phyloP scores from a whole-genome alignment of 352 stramenopile species.

The Thraustochytrium sp. region DNA sequence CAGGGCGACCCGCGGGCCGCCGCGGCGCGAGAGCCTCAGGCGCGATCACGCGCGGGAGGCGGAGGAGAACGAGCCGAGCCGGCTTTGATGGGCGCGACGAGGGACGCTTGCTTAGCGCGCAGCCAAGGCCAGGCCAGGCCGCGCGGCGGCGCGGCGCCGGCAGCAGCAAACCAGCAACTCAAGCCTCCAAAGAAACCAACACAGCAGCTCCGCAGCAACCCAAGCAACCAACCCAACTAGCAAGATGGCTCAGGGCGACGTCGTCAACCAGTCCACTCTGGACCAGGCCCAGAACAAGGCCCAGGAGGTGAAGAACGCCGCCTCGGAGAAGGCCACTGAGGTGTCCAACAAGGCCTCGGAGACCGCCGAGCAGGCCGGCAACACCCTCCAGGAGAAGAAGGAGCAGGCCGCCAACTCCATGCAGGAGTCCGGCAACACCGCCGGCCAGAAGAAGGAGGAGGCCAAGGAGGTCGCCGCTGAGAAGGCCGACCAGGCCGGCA shows the following conservation, averaged over 20 bases:
- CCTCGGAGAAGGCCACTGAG: slow-evolving; percentile 11
- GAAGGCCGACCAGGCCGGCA: not conserved
- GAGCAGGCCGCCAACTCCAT: not conserved
- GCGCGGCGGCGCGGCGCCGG: not conserved
- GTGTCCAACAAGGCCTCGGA: not conserved
- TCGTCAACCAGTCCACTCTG: not conserved
- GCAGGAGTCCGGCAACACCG: not conserved
- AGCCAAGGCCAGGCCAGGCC: too few species aligned
- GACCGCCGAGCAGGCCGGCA: not conserved
- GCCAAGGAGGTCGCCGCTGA: not conserved
- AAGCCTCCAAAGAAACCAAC: not conserved
- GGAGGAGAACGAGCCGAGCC: too few species aligned
- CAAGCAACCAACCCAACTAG: not conserved
- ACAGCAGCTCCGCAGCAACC: not conserved
- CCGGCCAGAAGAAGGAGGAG: slow-evolving; percentile 12
- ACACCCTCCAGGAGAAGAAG: slow-evolving; percentile 23
- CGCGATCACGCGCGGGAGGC: too few species aligned
- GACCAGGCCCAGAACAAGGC: not conserved
- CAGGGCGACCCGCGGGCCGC: too few species aligned
- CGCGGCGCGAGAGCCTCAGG: too few species aligned
- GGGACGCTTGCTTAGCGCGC: too few species aligned
- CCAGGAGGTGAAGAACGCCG: not conserved
- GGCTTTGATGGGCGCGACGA: too few species aligned
- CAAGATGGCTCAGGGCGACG: not conserved
- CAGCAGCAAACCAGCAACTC: not conserved